phyloP scores from a whole-genome alignment of 768 basidiomycete species.

The Phanerochaete carnosa region DNA sequence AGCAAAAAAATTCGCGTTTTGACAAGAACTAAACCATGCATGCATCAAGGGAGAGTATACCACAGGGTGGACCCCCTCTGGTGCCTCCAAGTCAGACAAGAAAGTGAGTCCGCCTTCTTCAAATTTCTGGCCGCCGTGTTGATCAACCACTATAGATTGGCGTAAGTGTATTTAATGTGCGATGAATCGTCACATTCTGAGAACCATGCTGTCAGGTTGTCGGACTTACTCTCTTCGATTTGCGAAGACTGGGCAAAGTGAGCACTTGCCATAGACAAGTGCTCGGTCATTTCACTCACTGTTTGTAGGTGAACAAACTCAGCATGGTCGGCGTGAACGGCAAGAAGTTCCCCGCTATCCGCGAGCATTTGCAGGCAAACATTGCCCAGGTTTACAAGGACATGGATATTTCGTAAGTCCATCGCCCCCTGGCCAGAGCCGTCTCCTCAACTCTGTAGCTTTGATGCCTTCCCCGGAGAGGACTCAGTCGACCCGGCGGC shows the following conservation, averaged over 20 bases:
- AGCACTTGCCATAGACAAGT: background rate
- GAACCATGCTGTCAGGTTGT: conserved; percentile 58
- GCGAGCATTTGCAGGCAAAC: conserved; percentile 76
- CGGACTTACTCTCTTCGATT: conserved; percentile 85
- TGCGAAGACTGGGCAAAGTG: conserved; percentile 80
- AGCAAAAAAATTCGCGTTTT: background rate
- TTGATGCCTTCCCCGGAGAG: conserved; percentile 76
- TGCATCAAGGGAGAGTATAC: conserved; percentile 76
- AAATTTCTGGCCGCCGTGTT: conserved; percentile 3
- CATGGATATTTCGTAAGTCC: conserved; percentile 73
- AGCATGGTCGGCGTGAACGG: conserved; percentile 91
- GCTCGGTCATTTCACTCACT: background rate
- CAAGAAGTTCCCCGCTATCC: conserved; percentile 82
- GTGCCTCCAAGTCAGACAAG: conserved; percentile 94
- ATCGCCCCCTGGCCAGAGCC: background rate
- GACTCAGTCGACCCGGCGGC: conserved; percentile 71
- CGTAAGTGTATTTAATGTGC: conserved; percentile 36
- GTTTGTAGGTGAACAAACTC: conserved; percentile 59
- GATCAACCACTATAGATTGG: conserved; percentile 52
- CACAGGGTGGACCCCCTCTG: conserved; percentile 89
- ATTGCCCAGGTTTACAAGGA: conserved; percentile 84
- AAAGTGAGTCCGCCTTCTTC: conserved; percentile 52
- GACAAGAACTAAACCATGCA: background rate
- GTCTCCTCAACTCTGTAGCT: conserved; percentile 39
- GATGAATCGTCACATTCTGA: background rate